Evolutionary conservation across 768 basidiomycete genomes (phyloP).

Genomic region (Dendrothele bispora): DNA sequence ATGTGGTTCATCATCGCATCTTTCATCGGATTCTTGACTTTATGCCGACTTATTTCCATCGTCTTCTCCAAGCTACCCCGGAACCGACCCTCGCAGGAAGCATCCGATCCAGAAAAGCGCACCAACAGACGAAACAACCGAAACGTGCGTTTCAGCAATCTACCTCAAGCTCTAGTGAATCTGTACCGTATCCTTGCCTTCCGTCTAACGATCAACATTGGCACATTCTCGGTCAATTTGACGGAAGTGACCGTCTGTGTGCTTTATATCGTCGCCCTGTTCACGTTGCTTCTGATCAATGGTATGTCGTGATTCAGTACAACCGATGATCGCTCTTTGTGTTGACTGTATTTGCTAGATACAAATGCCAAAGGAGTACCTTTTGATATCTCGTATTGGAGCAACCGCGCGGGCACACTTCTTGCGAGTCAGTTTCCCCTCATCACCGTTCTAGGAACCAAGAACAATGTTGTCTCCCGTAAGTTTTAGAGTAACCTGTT

Average conservation of each 20-base stretch:
- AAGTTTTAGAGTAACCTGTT: neutral
- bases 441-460: constrained; percentile 45
- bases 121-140: neutral
- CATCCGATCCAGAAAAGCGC: neutral
- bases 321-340: neutral
- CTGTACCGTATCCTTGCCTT: constrained; percentile 26
- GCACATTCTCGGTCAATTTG: constrained; percentile 26
- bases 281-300: constrained; percentile 31
- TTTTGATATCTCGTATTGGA: constrained; percentile 21
- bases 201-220: constrained; percentile 24
- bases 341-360: constrained; percentile 11
- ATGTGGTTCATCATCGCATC: constrained; percentile 33
- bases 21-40: constrained; percentile 28
- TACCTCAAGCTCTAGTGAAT: constrained; percentile 26
- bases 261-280: constrained; percentile 25
- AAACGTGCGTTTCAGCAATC: neutral
- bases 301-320: constrained; percentile 20
- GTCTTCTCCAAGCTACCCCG: constrained; percentile 9
- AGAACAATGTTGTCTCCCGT: constrained; percentile 48
- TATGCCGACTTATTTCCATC: constrained; percentile 21
- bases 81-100: neutral
- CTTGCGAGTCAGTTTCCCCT: constrained; percentile 40
- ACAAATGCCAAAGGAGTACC: constrained; percentile 13
- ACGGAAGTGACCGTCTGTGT: constrained; percentile 27
- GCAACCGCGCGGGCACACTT: constrained; percentile 26